Evolutionary conservation across 2,329 filamentous ascomycete genomes (phyloP).

Genomic region (Thielaviopsis euricoi): DNA sequence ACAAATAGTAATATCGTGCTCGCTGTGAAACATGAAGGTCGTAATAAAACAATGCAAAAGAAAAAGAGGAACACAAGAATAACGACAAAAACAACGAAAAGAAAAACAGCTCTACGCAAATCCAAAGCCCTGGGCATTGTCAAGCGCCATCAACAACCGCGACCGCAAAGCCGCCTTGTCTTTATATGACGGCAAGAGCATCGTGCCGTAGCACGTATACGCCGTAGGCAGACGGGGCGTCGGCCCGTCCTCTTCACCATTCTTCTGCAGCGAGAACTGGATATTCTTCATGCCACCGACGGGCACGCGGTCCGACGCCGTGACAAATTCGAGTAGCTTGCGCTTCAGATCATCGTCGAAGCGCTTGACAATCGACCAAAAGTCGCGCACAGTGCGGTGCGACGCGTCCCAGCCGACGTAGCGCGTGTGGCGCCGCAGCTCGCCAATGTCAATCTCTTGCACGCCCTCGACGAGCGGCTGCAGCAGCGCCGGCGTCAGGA

Average conservation of each 20-base stretch:
- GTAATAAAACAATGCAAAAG: not conserved
- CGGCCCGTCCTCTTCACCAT: constrained; percentile 43
- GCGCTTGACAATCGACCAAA: constrained; percentile 64
- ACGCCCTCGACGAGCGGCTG: constrained; percentile 71
- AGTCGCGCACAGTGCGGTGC: constrained; percentile 56
- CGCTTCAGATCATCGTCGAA: constrained; percentile 56
- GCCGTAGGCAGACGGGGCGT: constrained; percentile 58
- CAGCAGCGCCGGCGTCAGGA: constrained; percentile 56
- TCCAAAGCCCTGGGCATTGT: constrained; percentile 82
- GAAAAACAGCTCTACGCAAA: constrained; percentile 39
- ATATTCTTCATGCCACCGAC: constrained; percentile 71
- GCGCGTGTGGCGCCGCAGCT: constrained; percentile 52
- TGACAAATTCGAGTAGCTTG: constrained; percentile 81
- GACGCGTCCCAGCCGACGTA: constrained; percentile 68
- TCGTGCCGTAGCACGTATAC: constrained; percentile 81
- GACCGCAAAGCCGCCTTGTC: constrained; percentile 51
- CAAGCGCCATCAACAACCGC: constrained; percentile 69
- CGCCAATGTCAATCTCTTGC: constrained; percentile 60
- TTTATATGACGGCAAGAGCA: constrained; percentile 71
- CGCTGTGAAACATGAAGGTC: not conserved
- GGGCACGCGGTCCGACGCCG: constrained; percentile 77
- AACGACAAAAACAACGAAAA: too few relatives aligned
- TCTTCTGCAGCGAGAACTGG: constrained; percentile 68
- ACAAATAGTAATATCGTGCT: not conserved
- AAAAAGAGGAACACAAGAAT: not conserved